phyloP scores from a whole-genome alignment of 2,329 filamentous ascomycete genomes.

The Fusarium napiforme region DNA sequence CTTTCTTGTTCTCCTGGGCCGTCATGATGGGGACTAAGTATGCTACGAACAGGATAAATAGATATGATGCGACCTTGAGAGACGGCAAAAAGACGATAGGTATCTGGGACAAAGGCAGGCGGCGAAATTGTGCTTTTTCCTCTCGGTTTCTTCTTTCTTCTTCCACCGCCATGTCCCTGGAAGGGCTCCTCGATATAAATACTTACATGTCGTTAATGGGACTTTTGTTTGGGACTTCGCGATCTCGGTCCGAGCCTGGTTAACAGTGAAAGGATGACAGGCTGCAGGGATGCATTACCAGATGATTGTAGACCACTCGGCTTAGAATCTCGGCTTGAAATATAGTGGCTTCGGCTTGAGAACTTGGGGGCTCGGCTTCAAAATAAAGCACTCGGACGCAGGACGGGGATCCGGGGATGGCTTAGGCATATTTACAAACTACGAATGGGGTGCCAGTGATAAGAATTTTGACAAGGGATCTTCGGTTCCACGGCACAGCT shows the following conservation, averaged over 20 bases:
- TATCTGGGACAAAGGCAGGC: not conserved
- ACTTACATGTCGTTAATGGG: not conserved
- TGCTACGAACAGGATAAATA: fast-evolving
- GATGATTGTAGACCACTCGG: no score
- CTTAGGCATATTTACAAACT: no score
- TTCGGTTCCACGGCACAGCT: no score
- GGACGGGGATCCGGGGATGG: no score
- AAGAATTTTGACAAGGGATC: no score
- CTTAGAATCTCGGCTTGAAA: no score
- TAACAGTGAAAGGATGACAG: no score
- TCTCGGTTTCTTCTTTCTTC: fast-evolving
- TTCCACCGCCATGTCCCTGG: not conserved
- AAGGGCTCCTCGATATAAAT: not conserved
- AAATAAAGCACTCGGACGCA: no score
- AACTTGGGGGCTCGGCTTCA: no score
- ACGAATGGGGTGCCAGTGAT: no score
- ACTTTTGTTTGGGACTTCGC: not conserved
- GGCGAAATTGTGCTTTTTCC: not conserved
- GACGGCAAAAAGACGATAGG: not conserved
- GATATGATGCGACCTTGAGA: not conserved
- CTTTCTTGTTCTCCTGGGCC: not conserved
- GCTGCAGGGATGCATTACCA: no score
- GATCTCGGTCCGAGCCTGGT: not conserved
- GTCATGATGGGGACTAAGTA: not conserved
- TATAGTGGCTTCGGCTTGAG: no score